Conservation (phyloP, 768 basidiomycete genomes). For the Amanita rubescens region DNA sequence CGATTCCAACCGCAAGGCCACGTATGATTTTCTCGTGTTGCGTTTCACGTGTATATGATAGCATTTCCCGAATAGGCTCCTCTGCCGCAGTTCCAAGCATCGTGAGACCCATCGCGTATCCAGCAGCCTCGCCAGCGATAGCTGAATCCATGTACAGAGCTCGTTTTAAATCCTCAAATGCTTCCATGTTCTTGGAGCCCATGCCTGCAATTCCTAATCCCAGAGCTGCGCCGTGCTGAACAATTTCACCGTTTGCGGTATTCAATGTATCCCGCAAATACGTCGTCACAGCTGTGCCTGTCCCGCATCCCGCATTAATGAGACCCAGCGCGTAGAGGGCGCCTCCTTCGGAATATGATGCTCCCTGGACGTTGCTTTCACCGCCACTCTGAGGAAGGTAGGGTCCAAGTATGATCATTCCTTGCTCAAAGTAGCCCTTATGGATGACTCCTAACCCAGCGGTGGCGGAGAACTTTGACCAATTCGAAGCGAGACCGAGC, state of each 20-base stretch:
- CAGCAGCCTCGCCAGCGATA: slow-evolving; percentile 91
- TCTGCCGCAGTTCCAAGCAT: slow-evolving; percentile 92
- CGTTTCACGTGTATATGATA: slow-evolving; percentile 92
- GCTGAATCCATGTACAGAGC: slow-evolving; percentile 92
- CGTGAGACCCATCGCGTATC: slow-evolving; percentile 95
- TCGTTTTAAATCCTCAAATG: slow-evolving; percentile 88
- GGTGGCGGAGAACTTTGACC: slow-evolving; percentile 98
- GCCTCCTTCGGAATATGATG: slow-evolving; percentile 91
- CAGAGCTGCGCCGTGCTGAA: slow-evolving; percentile 95
- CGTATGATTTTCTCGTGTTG: slow-evolving; percentile 99
- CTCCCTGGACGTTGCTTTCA: slow-evolving; percentile 70
- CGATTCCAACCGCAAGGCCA: slow-evolving; percentile 86
- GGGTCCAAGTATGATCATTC: slow-evolving; percentile 85
- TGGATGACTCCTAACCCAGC: slow-evolving; percentile 97
- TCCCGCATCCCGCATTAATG: slow-evolving; percentile 89
- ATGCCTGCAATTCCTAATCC: slow-evolving; percentile 96
- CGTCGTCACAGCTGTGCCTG: slow-evolving; percentile 64
- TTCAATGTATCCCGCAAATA: slow-evolving; percentile 80
- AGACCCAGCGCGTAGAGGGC: slow-evolving; percentile 93
- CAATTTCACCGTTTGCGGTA: slow-evolving; percentile 71
- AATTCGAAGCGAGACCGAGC: slow-evolving; percentile 91
- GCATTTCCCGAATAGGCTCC: slow-evolving; percentile 86
- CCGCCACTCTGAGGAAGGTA: slow-evolving; percentile 80
- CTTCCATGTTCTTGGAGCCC: slow-evolving; percentile 82
- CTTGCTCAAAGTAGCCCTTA: slow-evolving; percentile 93